Percentiles rank a stretch among this genome's conserved stretches.
These are phyloP conservation scores for Kingdonia uniflora DNA, from an alignment of 164 flowering plant genomes.

Conservation along the genomic window DNA sequence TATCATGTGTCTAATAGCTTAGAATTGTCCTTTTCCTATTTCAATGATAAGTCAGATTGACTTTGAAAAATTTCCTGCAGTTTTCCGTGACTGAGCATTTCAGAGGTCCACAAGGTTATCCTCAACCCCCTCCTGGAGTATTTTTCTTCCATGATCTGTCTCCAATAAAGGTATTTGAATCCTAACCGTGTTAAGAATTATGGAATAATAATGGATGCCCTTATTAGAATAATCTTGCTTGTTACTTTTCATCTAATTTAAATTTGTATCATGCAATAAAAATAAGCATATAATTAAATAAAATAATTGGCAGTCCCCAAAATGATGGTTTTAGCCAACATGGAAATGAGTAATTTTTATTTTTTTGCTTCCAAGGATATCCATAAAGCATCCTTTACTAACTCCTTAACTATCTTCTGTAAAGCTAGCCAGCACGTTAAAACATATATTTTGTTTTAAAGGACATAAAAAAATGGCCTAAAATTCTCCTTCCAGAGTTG, in stretches of 20 bases:
- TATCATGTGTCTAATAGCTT: not conserved
- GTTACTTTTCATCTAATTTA: not conserved
- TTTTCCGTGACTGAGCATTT: slow-evolving; percentile 80
- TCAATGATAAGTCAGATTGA: not conserved
- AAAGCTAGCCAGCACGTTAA: not conserved
- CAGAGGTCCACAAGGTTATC: slow-evolving; percentile 30
- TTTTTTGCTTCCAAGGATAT: no score
- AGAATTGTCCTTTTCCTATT: not conserved
- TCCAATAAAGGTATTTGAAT: slow-evolving; percentile 59
- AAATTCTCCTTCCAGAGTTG: no score
- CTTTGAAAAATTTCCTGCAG: slow-evolving; percentile 21
- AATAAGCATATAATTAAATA: no score
- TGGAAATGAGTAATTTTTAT: no score
- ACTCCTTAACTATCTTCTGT: no score
- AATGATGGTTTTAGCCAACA: no score
- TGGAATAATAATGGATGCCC: not conserved
- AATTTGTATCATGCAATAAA: no score
- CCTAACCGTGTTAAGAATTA: not conserved
- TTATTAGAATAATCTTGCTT: not conserved
- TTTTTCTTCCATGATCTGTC: slow-evolving; percentile 69
- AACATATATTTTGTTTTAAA: no score
- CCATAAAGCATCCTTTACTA: no score
- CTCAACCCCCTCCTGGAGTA: slow-evolving; percentile 45
- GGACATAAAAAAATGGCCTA: no score
- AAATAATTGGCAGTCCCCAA: no score